phyloP scores from a whole-genome alignment of 2,329 filamentous ascomycete genomes.

The Arthrobotrys conoides region DNA sequence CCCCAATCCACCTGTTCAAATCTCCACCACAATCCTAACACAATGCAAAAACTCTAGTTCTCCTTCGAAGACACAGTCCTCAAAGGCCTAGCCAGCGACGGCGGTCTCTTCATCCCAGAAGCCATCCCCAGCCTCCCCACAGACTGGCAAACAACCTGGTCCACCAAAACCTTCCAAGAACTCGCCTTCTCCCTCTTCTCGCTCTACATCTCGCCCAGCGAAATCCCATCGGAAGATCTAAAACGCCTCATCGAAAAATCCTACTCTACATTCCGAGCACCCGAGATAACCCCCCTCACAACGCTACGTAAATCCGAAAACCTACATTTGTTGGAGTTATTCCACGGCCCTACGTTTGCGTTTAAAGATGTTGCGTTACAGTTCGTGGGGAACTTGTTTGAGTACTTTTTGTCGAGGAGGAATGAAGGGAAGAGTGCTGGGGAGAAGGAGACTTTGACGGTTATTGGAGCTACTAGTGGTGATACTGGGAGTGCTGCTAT shows the following conservation, averaged over 20 bases:
- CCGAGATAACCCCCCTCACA: constrained; percentile 83
- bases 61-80: constrained; percentile 93
- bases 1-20: neutral
- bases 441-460: constrained; percentile 78
- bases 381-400: constrained; percentile 95
- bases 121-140: constrained; percentile 77
- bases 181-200: constrained; percentile 87
- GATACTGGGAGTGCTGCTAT: constrained; percentile 96
- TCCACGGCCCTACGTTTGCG: constrained; percentile 94
- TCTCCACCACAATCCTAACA: constrained; percentile 1
- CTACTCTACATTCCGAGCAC: constrained; percentile 88
- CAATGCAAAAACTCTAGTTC: constrained; percentile 71
- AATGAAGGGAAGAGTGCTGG: constrained; percentile 77
- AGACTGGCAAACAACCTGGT: constrained; percentile 80
- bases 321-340: constrained; percentile 90
- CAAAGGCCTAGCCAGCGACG: constrained; percentile 87
- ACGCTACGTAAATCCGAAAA: constrained; percentile 80
- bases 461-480: constrained; percentile 87
- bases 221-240: constrained; percentile 85
- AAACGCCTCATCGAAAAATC: constrained; percentile 85
- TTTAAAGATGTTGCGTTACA: constrained; percentile 97
- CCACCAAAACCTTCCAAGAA: constrained; percentile 82
- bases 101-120: constrained; percentile 90
- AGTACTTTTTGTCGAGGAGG: constrained; percentile 83
- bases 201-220: constrained; percentile 85